phyloP scores from a whole-genome alignment of 2,329 filamentous ascomycete species.

The Diaporthe citri region DNA sequence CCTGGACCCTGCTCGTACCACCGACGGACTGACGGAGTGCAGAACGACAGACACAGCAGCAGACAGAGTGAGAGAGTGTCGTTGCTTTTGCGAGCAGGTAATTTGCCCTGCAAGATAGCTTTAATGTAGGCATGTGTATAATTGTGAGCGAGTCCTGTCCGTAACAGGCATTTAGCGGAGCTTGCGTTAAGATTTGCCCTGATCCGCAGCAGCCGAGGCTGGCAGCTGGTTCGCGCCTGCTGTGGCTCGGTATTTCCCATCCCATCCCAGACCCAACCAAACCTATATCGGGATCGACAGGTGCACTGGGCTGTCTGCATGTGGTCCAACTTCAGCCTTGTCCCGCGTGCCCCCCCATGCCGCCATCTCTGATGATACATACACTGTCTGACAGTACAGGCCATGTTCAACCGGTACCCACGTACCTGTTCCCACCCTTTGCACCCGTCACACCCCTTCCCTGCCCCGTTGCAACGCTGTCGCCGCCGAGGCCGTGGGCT shows the following conservation, averaged over 20 bases:
- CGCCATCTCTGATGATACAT: slow-evolving; percentile 2
- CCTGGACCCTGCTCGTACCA: slow-evolving; percentile 18
- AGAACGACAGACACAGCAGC: neutral
- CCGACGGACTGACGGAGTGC: neutral
- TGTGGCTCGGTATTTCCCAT: neutral
- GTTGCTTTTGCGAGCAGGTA: neutral
- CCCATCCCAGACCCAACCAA: neutral
- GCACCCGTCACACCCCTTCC: neutral
- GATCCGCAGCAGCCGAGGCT: slow-evolving; percentile 28
- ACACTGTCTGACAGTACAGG: neutral
- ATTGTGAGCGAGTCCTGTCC: neutral
- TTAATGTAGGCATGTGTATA: neutral
- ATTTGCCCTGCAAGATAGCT: neutral
- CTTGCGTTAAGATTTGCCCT: slow-evolving; percentile 17
- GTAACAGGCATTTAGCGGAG: slow-evolving; percentile 17
- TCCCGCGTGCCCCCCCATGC: slow-evolving; percentile 19
- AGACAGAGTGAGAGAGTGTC: neutral
- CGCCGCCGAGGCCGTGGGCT: neutral
- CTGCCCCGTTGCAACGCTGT: slow-evolving; percentile 1
- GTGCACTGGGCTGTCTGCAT: slow-evolving; percentile 2
- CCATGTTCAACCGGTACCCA: neutral
- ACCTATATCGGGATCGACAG: slow-evolving; percentile 29
- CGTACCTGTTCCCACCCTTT: neutral
- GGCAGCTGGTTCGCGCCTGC: neutral
- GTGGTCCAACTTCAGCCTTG: slow-evolving; percentile 26